Evolutionary conservation across 371 early-diverging fungal genomes (phyloP).

Genomic region (Mortierella sp.): DNA sequence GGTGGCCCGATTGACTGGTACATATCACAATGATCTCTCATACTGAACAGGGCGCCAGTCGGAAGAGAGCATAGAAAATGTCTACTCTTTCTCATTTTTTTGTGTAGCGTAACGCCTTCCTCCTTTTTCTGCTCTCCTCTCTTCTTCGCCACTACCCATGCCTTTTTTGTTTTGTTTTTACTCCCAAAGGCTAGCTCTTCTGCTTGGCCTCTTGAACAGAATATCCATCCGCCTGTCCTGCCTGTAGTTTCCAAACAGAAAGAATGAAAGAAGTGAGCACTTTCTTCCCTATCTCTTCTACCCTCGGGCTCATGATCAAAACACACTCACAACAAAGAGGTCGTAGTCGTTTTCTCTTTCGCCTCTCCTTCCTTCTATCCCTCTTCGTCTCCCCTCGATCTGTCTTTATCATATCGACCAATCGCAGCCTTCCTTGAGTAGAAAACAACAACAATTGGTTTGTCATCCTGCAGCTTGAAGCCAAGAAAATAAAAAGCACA

Average conservation of each 20-base stretch:
- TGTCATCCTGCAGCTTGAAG: constrained; percentile 8
- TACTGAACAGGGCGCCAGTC: neutral
- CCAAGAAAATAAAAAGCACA: neutral
- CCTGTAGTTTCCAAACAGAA: neutral
- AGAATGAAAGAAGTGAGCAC: neutral
- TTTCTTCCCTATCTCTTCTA: neutral
- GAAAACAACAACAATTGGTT: constrained; percentile 11
- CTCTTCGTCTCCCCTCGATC: neutral
- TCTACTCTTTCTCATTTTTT: neutral
- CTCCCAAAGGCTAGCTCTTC: neutral
- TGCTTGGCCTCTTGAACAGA: neutral
- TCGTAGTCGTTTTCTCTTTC: neutral
- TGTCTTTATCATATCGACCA: neutral
- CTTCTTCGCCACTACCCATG: neutral
- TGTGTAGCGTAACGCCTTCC: neutral
- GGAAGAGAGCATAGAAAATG: neutral
- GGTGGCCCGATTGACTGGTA: neutral
- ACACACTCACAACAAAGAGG: neutral
- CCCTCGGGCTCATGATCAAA: neutral
- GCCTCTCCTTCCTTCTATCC: neutral
- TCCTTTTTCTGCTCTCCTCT: neutral
- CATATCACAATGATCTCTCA: neutral
- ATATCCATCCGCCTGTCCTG: neutral
- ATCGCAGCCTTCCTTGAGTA: neutral
- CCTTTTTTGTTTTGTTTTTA: neutral